Base-by-base conservation (phyloP, 75 land plant species). In the Picea sitchensis region DNA sequence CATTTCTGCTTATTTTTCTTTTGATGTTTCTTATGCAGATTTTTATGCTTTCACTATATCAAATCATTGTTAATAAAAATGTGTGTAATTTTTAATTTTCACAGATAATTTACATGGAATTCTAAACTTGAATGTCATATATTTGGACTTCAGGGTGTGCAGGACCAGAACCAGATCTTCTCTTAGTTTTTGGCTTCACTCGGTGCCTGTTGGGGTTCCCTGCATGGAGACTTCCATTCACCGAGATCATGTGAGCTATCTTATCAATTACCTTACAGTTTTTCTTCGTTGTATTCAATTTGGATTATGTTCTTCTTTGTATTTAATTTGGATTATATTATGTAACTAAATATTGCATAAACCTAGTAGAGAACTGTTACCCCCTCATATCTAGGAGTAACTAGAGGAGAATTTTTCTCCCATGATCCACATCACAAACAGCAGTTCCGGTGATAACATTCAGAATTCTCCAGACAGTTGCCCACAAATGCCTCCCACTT, bases 121-220 rank as follows among this genome's bases (percentile, higher is more conserved):
- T 75, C 76, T 75, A 56, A 31, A 13, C 12, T 21, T 57, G 13
- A 26, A 2, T 9, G 54, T 1, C 1, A 9, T 8, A 51, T 51
- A 51, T 58, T 0, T 77, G 58, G 41, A 36, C 21, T 75, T 32
- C 65, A 89, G 94, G 94, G 41, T 80, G 73, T 81, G 76, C 77
- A 21, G 92, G 88, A 61, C 90, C 85, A 65, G 90, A 90, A 5
- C 92, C 94, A 72, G 92, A 92, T 75, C 88, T 92, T 44, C 59
- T 92, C 38, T 80, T 92, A 61, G 81, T 92, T 61, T 90, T 82
- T 81, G 92, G 94, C 64, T 88, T 85, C 80, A 84, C 83, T 38
- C 82, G 94, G 84, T 88, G 92, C 72, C 88, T 87, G 76, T 64
- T 90, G 75, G 94, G 94, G 31, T 92, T 92, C 76, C 94, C 92